Percentiles rank a stretch among this genome's conserved stretches.
These are phyloP conservation scores for Kazachstania sp. DNA, from an alignment of 1,139 yeast species.

Conservation along the genomic window DNA sequence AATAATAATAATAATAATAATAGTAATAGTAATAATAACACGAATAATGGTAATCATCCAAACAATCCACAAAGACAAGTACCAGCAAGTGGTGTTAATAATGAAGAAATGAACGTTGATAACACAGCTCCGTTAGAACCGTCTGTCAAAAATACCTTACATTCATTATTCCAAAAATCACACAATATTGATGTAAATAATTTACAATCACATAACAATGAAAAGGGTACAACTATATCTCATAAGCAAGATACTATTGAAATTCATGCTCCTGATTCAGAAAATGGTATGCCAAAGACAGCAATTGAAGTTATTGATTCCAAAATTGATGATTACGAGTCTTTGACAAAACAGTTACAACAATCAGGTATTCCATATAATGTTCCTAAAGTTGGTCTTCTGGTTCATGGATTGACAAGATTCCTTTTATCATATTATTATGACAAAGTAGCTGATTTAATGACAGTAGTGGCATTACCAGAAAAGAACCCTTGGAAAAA, in stretches of 20 bases:
- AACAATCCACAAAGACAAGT: too few relatives aligned
- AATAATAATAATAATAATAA: not conserved
- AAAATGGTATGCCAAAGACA: slow-evolving; percentile 33
- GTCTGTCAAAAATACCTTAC: not conserved
- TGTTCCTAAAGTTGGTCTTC: slow-evolving; percentile 53
- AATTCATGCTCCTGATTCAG: slow-evolving; percentile 14
- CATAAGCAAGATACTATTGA: slow-evolving; percentile 7
- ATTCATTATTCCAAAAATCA: slow-evolving; percentile 2
- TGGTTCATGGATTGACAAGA: slow-evolving; percentile 58
- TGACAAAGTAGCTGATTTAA: slow-evolving; percentile 74
- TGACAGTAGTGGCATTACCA: slow-evolving; percentile 78
- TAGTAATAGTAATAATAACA: not conserved
- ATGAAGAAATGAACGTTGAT: not conserved
- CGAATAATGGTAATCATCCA: not conserved
- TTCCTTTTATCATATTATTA: slow-evolving; percentile 66
- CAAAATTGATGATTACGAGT: slow-evolving; percentile 14
- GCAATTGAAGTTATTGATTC: slow-evolving; percentile 28
- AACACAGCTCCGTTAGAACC: not conserved
- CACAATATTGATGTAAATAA: not conserved
- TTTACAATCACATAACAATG: not conserved
- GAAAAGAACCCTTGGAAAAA: slow-evolving; percentile 78
- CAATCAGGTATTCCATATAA: slow-evolving; percentile 37
- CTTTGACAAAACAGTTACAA: slow-evolving; percentile 1
- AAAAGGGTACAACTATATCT: not conserved
- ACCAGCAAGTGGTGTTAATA: not conserved